These are phyloP conservation scores for Candida sanyaensis DNA, from an alignment of 1,139 yeast genomes.

Conservation along the genomic window DNA sequence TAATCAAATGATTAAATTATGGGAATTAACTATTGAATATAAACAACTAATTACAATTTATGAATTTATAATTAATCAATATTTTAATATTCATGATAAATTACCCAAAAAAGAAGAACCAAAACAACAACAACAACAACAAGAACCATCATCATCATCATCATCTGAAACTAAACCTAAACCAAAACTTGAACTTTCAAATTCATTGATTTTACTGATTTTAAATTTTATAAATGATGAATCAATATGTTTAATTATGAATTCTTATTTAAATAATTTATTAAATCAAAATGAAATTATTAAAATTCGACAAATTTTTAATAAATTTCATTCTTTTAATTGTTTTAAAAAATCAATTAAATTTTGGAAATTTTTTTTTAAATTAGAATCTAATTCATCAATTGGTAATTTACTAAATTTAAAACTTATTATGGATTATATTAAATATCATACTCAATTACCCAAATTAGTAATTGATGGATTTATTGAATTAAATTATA, in stretches of 20 bases:
- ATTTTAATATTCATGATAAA: slow-evolving; percentile 20
- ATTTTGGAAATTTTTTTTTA: slow-evolving; percentile 61
- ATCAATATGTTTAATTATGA: slow-evolving; percentile 28
- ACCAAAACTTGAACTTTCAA: slow-evolving; percentile 6
- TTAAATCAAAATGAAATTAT: slow-evolving; percentile 8
- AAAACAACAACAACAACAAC: slow-evolving; percentile 2
- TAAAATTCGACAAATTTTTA: slow-evolving; percentile 28
- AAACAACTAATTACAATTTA: slow-evolving; percentile 12
- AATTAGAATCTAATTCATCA: slow-evolving; percentile 43
- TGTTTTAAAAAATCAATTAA: slow-evolving; percentile 39
- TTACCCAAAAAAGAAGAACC: slow-evolving; percentile 7
- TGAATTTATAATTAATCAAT: slow-evolving; percentile 20
- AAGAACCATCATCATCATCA: neutral
- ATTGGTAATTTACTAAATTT: slow-evolving; percentile 44
- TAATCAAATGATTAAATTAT: slow-evolving; percentile 20
- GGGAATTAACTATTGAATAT: slow-evolving; percentile 16
- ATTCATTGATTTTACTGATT: slow-evolving; percentile 13
- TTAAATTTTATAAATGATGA: slow-evolving; percentile 30
- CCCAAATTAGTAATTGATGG: slow-evolving; percentile 51
- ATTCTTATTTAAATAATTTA: slow-evolving; percentile 19
- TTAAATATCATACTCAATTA: slow-evolving; percentile 45
- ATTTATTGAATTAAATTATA: slow-evolving; percentile 24
- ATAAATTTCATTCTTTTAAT: slow-evolving; percentile 37
- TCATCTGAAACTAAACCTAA: neutral
- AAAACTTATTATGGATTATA: slow-evolving; percentile 39